phyloP scores from a whole-genome alignment of 331 rosid species.

The Quercus phellos region DNA sequence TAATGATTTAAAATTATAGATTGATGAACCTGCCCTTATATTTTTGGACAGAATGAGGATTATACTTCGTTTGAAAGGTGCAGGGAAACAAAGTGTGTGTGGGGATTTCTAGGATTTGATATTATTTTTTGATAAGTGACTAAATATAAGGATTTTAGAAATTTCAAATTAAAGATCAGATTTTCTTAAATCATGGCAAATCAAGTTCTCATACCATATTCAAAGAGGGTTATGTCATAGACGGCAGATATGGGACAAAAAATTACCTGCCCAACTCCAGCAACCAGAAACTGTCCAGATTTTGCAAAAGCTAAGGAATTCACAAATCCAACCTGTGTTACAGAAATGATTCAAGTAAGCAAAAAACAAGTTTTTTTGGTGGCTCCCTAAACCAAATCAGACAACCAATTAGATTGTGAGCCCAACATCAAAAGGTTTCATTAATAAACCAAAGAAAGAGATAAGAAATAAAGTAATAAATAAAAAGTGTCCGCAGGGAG shows the following conservation, averaged over 20 bases:
- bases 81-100: too few relatives aligned
- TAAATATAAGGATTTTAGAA: neutral
- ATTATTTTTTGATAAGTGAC: neutral
- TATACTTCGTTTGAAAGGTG: too few relatives aligned
- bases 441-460: neutral
- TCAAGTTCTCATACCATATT: neutral
- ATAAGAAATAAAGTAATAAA: neutral
- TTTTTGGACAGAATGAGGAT: too few relatives aligned
- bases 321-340: constrained; percentile 77
- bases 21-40: too few relatives aligned
- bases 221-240: neutral
- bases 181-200: neutral
- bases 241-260: neutral
- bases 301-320: constrained; percentile 85
- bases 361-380: neutral
- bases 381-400: constrained; percentile 4
- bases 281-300: constrained; percentile 69
- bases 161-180: neutral
- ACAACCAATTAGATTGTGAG: neutral
- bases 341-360: constrained; percentile 10
- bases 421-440: neutral
- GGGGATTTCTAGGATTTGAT: too few relatives aligned
- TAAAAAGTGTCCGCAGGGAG: neutral
- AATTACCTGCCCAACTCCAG: constrained; percentile 88
- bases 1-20: neutral